Evolutionary conservation across 2,329 filamentous ascomycete species (phyloP), one percentile per base, ranked within the genome.

Genomic region (Xylariaceae sp.): DNA sequence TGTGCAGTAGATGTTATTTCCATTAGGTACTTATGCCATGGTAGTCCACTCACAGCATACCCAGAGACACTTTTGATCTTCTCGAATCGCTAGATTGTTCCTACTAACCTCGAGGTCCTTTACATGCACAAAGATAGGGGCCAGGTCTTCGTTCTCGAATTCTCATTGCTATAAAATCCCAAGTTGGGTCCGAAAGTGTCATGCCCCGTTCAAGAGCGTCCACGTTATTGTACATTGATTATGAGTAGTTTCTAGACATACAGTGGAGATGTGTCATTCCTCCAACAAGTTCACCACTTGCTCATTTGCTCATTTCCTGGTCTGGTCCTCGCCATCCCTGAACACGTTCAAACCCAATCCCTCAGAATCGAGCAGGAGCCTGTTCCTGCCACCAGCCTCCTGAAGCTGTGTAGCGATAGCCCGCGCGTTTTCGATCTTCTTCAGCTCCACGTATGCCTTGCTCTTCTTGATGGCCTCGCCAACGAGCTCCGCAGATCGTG

Each of bases 391-490:
- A 58, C 91, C 90, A 56, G 83, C 84, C 75, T 96, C 92, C 76
- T 97, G 91, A 69, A 99, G 76, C 67, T 96, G 88, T 67, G 83
- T 77, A n/a, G 95, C 95, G 76, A 99, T 96, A 55, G 86, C 84
- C 66, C 91, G 85, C 6, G 95, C 95, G 71, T 97, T 99, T 81
- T 99, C 95, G 70, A 99, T 96, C 83, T 96, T 95, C 79, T 96
- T 91, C 73, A 99, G 85, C 78, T 98, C 95, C 63, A 99, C 87
- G 76, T 99, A 99, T 65, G 92, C 90, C 79, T 93, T 90, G 82
- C 85, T 96, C 89, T 98, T 99, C 91, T 98, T 99, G 87, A 99
- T 96, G 61, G 95, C 95, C 50, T 99, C 95, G 77, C 95, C 95
- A 71, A 99, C 97, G 64, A 99, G 88, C 79, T 99, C 93, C 43